Percentiles rank a stretch among this genome's conserved stretches.
Conservation (phyloP, 2,329 filamentous ascomycete genomes). For the Apiospora rasikravindrae region DNA sequence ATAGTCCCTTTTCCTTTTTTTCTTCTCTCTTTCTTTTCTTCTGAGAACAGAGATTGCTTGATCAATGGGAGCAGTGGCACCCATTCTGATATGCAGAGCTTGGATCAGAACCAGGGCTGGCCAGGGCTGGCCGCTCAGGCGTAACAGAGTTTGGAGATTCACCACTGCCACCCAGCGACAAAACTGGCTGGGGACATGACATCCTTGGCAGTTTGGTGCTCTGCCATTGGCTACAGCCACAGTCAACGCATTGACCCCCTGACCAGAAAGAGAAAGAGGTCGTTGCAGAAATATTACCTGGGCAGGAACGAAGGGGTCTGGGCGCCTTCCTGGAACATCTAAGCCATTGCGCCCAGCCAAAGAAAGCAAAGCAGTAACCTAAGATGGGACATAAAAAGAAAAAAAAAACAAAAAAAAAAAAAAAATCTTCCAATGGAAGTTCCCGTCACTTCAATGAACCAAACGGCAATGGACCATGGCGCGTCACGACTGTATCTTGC, state of each 20-base stretch:
- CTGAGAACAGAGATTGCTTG: no score
- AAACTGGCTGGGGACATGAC: background rate
- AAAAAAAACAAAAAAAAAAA: no score
- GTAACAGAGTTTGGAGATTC: background rate
- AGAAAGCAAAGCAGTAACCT: no score
- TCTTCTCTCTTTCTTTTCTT: no score
- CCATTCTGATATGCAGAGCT: no score
- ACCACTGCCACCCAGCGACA: background rate
- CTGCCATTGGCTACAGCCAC: background rate
- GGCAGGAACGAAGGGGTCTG: background rate
- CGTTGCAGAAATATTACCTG: background rate
- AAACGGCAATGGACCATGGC: background rate
- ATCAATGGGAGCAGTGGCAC: no score
- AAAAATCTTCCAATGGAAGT: background rate
- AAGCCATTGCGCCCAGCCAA: background rate
- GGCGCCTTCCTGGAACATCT: constrained; percentile 5
- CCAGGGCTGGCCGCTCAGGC: background rate
- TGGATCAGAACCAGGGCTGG: no score
- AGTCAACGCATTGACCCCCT: background rate
- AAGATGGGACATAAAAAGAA: no score
- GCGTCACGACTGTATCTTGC: no score
- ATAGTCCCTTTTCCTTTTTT: no score
- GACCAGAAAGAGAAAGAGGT: background rate
- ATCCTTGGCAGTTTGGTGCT: background rate
- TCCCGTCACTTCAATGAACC: background rate